Base-by-base conservation (phyloP, 306 rosid species). In the Fagus crenata region DNA sequence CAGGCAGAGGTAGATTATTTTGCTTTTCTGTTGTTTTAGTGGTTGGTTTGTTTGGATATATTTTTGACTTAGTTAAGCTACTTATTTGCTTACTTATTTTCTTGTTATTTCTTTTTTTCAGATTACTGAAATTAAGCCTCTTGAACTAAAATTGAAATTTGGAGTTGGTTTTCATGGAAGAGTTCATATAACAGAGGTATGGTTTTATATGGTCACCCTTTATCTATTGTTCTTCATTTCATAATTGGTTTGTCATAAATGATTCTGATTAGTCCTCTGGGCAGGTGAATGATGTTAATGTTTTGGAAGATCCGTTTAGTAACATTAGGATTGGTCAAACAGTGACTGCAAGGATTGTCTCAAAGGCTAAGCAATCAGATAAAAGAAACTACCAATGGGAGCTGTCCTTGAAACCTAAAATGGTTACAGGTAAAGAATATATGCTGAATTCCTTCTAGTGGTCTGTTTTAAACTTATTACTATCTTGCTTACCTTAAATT, bases 181-280 rank as follows among this genome's bases (percentile, higher is more conserved):
- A 78, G 86, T 95, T 85, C 99, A 87, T 77, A 85, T 95, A 73
- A 88, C 97, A 37, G 99, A 92, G 97, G 99, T 92, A 79, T 63
- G 18, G 69, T 55, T 67, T 7, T 55, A 58, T 71, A 53, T 68
- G 67, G 28, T 65, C 72, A 51, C 33, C 33, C 63, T 73, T 70
- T 40, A 5, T 17, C 51, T 39, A 39, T 41, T 33, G 39, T 40
- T 71, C 5, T 61, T 54, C 7, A 8, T 12, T 22, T 59, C 15
- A 53, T 82, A 2, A 71, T 46, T 72, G 15, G 49, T 53, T 83
- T 71, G 58, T 63, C 73, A 9, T 79, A 39, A 72, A 65, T 42
- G 18, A 54, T 36, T 36, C 56, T 60, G n/a, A 18, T 59, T 69
- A 43, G 60, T 39, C 70, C 43, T 60, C 37, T 84, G 80, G 56